phyloP scores from a whole-genome alignment of 2,329 filamentous ascomycete species.

The Aspergillus chevalieri region DNA sequence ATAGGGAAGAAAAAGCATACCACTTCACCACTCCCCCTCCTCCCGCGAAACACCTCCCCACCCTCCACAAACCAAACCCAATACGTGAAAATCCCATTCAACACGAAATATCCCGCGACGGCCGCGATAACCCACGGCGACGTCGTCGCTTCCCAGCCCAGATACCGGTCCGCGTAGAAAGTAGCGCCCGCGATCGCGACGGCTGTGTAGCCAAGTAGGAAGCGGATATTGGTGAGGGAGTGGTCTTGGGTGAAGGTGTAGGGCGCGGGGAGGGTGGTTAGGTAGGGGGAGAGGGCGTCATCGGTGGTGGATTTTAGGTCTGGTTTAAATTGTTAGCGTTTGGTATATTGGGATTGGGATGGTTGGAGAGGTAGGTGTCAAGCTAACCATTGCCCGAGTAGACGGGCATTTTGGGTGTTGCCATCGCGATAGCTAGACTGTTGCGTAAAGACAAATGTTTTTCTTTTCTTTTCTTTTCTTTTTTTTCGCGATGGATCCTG shows the following conservation, averaged over 20 bases:
- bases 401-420: slow-evolving; percentile 36
- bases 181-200: slow-evolving; percentile 74
- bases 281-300: slow-evolving; percentile 88
- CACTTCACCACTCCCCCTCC: slow-evolving; percentile 61
- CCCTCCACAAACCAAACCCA: slow-evolving; percentile 85
- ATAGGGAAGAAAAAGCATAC: slow-evolving; percentile 22
- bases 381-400: slow-evolving; percentile 40
- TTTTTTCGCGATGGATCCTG: too few species aligned
- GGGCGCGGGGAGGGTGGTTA: slow-evolving; percentile 67
- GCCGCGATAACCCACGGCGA: slow-evolving; percentile 67
- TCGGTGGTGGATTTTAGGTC: slow-evolving; percentile 96
- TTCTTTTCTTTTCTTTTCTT: too few species aligned
- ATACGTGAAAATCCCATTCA: slow-evolving; percentile 71
- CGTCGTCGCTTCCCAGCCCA: slow-evolving; percentile 84
- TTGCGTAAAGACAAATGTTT: not conserved
- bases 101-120: slow-evolving; percentile 65
- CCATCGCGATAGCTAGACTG: slow-evolving; percentile 9
- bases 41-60: slow-evolving; percentile 74
- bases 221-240: slow-evolving; percentile 71
- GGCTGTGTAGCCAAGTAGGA: slow-evolving; percentile 74
- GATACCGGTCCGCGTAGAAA: slow-evolving; percentile 86
- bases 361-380: slow-evolving; percentile 5
- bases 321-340: slow-evolving; percentile 28
- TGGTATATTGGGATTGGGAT: slow-evolving; percentile 7
- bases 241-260: slow-evolving; percentile 71